Base-by-base conservation (phyloP, 2,329 filamentous ascomycete genomes). In the Lizonia empirigonia region DNA sequence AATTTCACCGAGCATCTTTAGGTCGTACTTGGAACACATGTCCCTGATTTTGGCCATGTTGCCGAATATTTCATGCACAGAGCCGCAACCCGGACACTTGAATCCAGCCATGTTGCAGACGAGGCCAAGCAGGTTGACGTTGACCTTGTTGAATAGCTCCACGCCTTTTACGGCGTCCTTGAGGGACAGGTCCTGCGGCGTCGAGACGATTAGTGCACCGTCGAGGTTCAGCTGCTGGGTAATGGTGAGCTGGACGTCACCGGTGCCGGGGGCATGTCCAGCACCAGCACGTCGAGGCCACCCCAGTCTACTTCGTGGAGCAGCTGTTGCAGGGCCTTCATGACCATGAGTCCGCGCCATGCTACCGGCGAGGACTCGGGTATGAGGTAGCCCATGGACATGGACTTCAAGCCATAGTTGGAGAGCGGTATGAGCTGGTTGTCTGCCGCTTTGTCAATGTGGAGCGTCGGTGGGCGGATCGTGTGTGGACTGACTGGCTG, bases 321-420 rank as follows among this genome's bases (percentile, higher is more conserved):
- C 5, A 99, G 85, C 70, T 99, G 94, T 62, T 97, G 92, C 58
- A 99, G 82, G 0, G 94, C 94, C 69, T 97, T 99, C 82, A 96
- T 95, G 12, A 97, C 90, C 92, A 99, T 97, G 2, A 96, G 82
- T 0, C 94, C 94, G 42, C 94, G 85, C 94, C 94, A 99, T 24
- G 94, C 92, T 13, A 99, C 88, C 0, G 92, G 90, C 5, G 90
- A 88, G 9, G 85, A 82, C 59, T 91, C 87, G 16, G 84, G 84
- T 1, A 96, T 85, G 1, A 99, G 82, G 60, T 96, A 97, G 40
- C 94, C 94, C 90, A 99, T 97, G 0, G 92, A 97, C 94, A 99
- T 99, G 46, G 91, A 95, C 75, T 95, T 95, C 49, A 99, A 83
- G 32, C 94, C 94, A 77, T 97, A 97, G 69, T 96, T 96, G 18